A percentile compares a stretch with the other conserved stretches of the same genome.
These are phyloP conservation scores for Talaromyces piceae DNA, from an alignment of 2,329 filamentous ascomycete genomes.

Conservation along the genomic window DNA sequence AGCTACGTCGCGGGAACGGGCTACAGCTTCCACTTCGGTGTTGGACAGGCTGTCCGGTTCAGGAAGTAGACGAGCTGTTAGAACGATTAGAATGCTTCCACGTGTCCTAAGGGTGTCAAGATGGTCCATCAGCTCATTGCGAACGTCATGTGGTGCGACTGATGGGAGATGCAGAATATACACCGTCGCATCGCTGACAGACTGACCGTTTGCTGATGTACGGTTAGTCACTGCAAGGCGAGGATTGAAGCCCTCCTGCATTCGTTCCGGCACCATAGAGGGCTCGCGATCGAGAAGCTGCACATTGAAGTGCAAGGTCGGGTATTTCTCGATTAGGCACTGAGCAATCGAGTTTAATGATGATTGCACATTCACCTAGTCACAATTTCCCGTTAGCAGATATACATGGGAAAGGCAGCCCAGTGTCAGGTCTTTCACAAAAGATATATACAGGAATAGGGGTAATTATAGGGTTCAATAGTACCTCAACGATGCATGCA, in stretches of 20 bases:
- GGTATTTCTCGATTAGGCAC: neutral
- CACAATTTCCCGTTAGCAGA: neutral
- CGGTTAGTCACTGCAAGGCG: neutral
- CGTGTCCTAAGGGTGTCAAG: neutral
- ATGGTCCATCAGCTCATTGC: neutral
- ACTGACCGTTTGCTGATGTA: neutral
- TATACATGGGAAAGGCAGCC: neutral
- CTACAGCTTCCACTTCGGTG: neutral
- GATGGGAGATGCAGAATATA: neutral
- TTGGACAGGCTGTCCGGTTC: neutral
- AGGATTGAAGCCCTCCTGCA: neutral
- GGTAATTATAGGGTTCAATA: neutral
- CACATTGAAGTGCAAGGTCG: neutral
- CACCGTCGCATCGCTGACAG: neutral
- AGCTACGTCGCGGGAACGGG: neutral
- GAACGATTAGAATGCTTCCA: neutral
- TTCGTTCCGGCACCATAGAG: neutral
- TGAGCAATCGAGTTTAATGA: neutral
- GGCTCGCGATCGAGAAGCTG: neutral
- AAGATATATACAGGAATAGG: neutral
- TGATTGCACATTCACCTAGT: neutral
- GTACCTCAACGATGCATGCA: neutral
- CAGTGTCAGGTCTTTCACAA: neutral
- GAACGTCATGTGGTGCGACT: neutral
- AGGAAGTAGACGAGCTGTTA: neutral